Percentiles rank a stretch among this genome's conserved stretches.
Evolutionary conservation across 2,329 filamentous ascomycete species (phyloP).

Genomic region (Teratosphaeria gauchensis): DNA sequence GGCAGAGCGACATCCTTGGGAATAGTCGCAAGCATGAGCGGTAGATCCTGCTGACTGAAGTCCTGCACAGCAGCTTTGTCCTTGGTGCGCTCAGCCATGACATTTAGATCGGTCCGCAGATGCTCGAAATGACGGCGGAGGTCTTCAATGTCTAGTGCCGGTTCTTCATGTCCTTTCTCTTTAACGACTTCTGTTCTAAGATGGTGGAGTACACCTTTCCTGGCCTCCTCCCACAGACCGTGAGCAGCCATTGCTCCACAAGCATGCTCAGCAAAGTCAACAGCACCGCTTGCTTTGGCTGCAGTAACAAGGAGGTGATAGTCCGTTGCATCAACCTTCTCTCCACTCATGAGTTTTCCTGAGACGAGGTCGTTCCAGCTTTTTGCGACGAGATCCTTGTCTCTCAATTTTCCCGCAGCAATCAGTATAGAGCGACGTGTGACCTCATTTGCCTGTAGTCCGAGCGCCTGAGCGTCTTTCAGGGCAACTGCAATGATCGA

Average conservation of each 20-base stretch:
- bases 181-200: conserved; percentile 1
- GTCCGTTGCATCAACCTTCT: conserved; percentile 14
- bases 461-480: conserved; percentile 18
- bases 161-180: not conserved
- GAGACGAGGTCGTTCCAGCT: conserved; percentile 24
- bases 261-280: conserved; percentile 14
- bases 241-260: conserved; percentile 5
- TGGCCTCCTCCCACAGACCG: conserved; percentile 2
- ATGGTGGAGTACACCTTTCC: conserved; percentile 1
- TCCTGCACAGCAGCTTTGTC: conserved; percentile 20
- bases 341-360: conserved; percentile 2
- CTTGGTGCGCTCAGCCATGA: conserved; percentile 14
- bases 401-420: conserved; percentile 24
- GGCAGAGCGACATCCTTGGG: conserved; percentile 8
- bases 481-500: conserved; percentile 22
- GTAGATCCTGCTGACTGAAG: conserved; percentile 25
- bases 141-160: not conserved
- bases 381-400: conserved; percentile 17
- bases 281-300: conserved; percentile 2
- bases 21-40: conserved; percentile 26
- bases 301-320: conserved; percentile 20
- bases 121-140: conserved; percentile 9
- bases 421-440: conserved; percentile 27
- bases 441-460: conserved; percentile 21
- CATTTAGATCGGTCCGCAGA: conserved; percentile 14